Evolutionary conservation across 495 filamentous ascomycete species (phyloP), one percentile per base, ranked within the genome.

Genomic region (Aspergillus panamensis): DNA sequence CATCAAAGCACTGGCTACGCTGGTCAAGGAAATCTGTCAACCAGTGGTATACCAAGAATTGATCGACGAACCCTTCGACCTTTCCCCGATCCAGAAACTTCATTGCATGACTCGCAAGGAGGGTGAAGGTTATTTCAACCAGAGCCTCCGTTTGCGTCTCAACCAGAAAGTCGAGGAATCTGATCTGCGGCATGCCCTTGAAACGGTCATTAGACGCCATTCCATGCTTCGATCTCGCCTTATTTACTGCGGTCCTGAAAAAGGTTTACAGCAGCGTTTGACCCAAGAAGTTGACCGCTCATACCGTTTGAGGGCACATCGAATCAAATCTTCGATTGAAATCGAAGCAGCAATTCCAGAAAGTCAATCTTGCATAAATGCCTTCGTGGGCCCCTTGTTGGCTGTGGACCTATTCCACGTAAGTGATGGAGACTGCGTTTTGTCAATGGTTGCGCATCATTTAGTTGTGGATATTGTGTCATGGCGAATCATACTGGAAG

Each of bases 221-320:
- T 82, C 86, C 5, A 90, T 90, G 88, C 77, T 92, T n/a, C 77
- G 87, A 21, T 80, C 82, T n/a, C 81, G 87, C 6, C 89, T 87
- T 60, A 69, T 63, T 14, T 67, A 70, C 8, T 50, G 64, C 13
- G 64, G 56, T 6, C 20, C 42, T 21, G 58, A 68, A 1, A 67
- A 62, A 2, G 62, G 62, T 14, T 69, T 70, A 14, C 68, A 64
- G 42, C 77, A 81, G 55, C 61, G 62, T 1, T 71, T 81, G 25
- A 76, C 70, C 0, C 35, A 53, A 6, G 70, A 78, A 25, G 64
- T 77, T 13, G 53, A 65, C 32, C 64, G 62, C 1, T 79, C 79
- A 1, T 80, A 76, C 58, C 50, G 68, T 9, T 73, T 73, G 56
- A 55, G 63, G 2, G 48, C 42, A 8, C 70, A 78, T 32, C 52